A percentile compares a stretch with the other conserved stretches of the same genome.
Conservation (phyloP, 805 yeast genomes). For the Saturnispora serradocipensis region DNA sequence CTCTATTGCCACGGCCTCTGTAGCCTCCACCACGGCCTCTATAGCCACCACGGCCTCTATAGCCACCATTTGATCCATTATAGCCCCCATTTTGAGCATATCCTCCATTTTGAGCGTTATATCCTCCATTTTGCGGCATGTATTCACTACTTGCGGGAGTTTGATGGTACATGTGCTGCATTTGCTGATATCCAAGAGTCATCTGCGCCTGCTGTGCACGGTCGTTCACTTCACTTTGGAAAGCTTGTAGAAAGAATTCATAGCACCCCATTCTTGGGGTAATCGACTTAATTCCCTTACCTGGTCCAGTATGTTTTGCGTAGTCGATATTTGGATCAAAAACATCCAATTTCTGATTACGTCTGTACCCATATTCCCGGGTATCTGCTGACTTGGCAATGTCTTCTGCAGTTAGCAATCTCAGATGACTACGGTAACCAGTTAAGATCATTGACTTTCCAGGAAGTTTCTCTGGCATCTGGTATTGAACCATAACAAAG, state of each 20-base stretch:
- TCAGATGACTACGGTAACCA: slow-evolving; percentile 60
- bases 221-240: slow-evolving; percentile 20
- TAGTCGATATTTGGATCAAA: slow-evolving; percentile 24
- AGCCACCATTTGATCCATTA: slow-evolving; percentile 3
- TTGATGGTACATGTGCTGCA: slow-evolving; percentile 18
- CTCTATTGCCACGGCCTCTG: slow-evolving; percentile 7
- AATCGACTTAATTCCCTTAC: slow-evolving; percentile 33
- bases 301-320: slow-evolving; percentile 42
- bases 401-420: slow-evolving; percentile 61
- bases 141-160: slow-evolving; percentile 10
- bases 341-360: slow-evolving; percentile 19
- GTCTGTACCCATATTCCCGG: slow-evolving; percentile 15
- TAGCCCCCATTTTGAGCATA: slow-evolving; percentile 6
- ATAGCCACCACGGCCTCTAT: slow-evolving; percentile 6
- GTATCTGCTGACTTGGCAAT: slow-evolving; percentile 50
- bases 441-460: slow-evolving; percentile 80
- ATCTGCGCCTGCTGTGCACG: not conserved
- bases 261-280: slow-evolving; percentile 44
- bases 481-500: slow-evolving; percentile 41
- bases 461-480: slow-evolving; percentile 47
- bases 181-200: slow-evolving; percentile 16
- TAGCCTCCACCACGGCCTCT: slow-evolving; percentile 6
- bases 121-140: slow-evolving; percentile 4
- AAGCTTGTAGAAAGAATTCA: slow-evolving; percentile 33
- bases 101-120: slow-evolving; percentile 1